Evolutionary conservation across 805 yeast species (phyloP), one percentile per base, ranked within the genome.

Genomic region (Teunomyces tritomae): DNA sequence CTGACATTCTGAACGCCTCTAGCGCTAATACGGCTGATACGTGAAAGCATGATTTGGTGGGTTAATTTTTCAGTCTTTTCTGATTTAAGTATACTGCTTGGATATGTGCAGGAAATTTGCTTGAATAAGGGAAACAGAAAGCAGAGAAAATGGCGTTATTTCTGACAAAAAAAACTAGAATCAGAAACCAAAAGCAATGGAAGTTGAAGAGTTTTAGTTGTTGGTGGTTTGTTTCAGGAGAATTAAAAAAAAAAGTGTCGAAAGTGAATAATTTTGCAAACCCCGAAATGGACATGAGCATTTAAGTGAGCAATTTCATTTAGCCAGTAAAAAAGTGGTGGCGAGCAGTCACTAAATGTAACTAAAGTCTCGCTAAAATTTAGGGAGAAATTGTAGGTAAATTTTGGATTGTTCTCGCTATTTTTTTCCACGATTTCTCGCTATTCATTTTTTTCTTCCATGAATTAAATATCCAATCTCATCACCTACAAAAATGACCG

Each of bases 1-100:
- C 27, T 24, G 29, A 37, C 5, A 5, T 28, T 55, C 59, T 35
- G 32, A 44, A 46, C 34, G 28, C 46, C 20, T 43, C 46, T 24
- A 33, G 28, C 39, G 26, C 40, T 9, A 8, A 37, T 20, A 37
- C 40, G 40, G 28, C 40, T 37, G 27, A 37, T 24, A 37, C 40
- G 40, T 37, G 40, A 8, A 28, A 29, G 35, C 44, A 28, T 41
- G 20, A 28, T 36, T 37, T 37, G 39, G 40, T 37, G 40, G 40
- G 29, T 37, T 37, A 29, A 37, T 37, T 37, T 37, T 37, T 26
- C 14, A 13, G 39, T 27, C 24, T 26, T 32, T 37, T 37, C 7
- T 37, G 40, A 37, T 37, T 24, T 20, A 10, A 33, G 9, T 37
- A 37, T 26, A n/a, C 11, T 3, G 3, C 4, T n/a, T 5, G 14